phyloP scores from a whole-genome alignment of 345 rosid genomes.

The Lenwebbia sp. region DNA sequence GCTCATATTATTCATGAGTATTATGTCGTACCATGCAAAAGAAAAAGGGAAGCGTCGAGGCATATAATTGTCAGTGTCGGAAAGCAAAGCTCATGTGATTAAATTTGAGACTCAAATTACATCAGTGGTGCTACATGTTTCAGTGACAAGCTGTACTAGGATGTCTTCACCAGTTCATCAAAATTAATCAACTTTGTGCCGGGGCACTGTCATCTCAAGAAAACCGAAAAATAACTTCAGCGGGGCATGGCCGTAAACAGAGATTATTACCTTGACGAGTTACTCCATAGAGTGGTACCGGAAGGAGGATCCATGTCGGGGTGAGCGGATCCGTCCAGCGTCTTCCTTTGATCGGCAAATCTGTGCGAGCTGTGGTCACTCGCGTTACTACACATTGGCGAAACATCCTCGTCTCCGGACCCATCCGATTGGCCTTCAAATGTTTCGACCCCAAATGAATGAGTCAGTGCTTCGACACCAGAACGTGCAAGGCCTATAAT shows the following conservation, averaged over 20 bases:
- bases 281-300: slow-evolving; percentile 49
- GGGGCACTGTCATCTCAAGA: neutral
- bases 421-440: slow-evolving; percentile 52
- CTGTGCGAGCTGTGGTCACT: slow-evolving; percentile 12
- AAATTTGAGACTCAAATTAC: neutral
- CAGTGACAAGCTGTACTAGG: neutral
- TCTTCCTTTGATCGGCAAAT: slow-evolving; percentile 34
- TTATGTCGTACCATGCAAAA: neutral
- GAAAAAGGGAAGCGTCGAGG: neutral
- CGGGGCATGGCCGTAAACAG: neutral
- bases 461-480: neutral
- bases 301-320: slow-evolving; percentile 43
- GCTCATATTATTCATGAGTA: neutral
- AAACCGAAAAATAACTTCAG: neutral
- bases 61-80: neutral
- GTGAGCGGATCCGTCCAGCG: slow-evolving; percentile 26
- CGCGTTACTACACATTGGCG: slow-evolving; percentile 26
- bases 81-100: neutral
- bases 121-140: slow-evolving; percentile 4
- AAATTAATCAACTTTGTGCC: neutral
- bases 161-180: neutral
- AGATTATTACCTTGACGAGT: slow-evolving; percentile 56
- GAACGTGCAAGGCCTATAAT: too few species aligned
- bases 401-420: slow-evolving; percentile 65
- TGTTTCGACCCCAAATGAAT: neutral